A percentile compares a stretch with the other conserved stretches of the same genome.
Conservation (phyloP, 805 yeast genomes). For the Phaffomyces opuntiae region DNA sequence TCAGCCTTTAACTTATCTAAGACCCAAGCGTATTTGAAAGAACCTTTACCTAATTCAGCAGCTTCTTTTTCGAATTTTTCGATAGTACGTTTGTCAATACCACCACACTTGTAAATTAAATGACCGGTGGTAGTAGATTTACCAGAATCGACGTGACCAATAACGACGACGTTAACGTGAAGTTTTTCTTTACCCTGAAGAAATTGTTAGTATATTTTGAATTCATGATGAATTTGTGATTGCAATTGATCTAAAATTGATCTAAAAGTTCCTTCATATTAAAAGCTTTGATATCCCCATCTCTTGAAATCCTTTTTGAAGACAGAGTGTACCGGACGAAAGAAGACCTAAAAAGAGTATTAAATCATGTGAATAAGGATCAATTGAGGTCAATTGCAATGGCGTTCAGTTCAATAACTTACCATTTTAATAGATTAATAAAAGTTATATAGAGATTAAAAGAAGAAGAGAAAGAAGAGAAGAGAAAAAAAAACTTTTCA, state of each 20-base stretch:
- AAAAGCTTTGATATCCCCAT: slow-evolving; percentile 80
- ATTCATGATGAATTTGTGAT: neutral
- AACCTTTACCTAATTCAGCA: slow-evolving; percentile 93
- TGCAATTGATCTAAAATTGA: neutral
- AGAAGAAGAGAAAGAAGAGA: neutral
- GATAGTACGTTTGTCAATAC: slow-evolving; percentile 96
- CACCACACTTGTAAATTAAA: slow-evolving; percentile 99
- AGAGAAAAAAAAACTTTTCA: slow-evolving; percentile 3
- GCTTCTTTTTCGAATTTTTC: slow-evolving; percentile 99
- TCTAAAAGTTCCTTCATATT: neutral
- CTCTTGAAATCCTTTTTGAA: slow-evolving; percentile 84
- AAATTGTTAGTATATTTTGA: neutral
- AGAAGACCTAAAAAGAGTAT: neutral
- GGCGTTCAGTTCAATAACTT: neutral
- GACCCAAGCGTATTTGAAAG: slow-evolving; percentile 98
- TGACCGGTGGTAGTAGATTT: slow-evolving; percentile 99
- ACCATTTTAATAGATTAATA: neutral
- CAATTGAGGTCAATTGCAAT: neutral
- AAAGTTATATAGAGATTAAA: neutral
- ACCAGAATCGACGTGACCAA: slow-evolving; percentile 99
- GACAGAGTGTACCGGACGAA: slow-evolving; percentile 56
- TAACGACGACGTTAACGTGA: slow-evolving; percentile 99
- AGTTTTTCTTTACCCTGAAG: slow-evolving; percentile 18
- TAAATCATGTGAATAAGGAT: no score
- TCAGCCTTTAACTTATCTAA: slow-evolving; percentile 93